Evolutionary conservation across 805 yeast species (phyloP), one percentile per base, ranked within the genome.

Genomic region (Pichia manshurica): DNA sequence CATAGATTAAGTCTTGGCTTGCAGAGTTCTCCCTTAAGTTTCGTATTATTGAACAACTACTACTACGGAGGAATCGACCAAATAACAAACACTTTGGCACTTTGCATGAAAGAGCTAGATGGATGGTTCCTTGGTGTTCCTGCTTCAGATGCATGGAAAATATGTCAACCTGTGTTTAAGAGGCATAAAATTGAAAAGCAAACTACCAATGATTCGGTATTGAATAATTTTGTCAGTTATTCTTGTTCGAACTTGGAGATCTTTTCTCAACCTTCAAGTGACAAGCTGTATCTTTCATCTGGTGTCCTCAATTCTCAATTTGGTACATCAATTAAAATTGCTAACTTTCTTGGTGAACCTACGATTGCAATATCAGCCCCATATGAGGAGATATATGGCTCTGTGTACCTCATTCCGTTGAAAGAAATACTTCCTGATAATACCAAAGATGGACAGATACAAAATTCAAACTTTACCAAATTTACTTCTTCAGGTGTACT

Each of bases 41-140:
- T 65, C 28, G 70, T 67, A 17, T 50, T 67, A 1, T 47, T 79
- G 16, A 78, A 76, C 36, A 64, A 63, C 22, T 79, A 79, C 49
- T 75, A 62, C 45, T 65, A 72, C 39, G 84, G 84, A 1, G 84
- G 84, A 0, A 44, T 77, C 9, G 65, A 68, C 28, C 82, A 79
- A 39, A 70, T 78, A 46, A 59, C 68, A 1, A 52, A 58, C 33
- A 66, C 79, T 2, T 62, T 70, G 0, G 52, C 60, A 13, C 56
- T 51, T 17, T 79, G 84, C 50, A 20, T 71, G 4, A 53, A 60
- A 1, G 59, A 59, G 2, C 55, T 78, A 19, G 51, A 67, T 7
- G 16, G 39, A 0, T 78, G 82, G 82, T 69, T 78, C 48, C 57
- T 52, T 0, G 48, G 58, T 4, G 65, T 63, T 1, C 36, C 48